Evolutionary conservation across 129 eudicot genomes (phyloP).

Genomic region (Tagetes patula): DNA sequence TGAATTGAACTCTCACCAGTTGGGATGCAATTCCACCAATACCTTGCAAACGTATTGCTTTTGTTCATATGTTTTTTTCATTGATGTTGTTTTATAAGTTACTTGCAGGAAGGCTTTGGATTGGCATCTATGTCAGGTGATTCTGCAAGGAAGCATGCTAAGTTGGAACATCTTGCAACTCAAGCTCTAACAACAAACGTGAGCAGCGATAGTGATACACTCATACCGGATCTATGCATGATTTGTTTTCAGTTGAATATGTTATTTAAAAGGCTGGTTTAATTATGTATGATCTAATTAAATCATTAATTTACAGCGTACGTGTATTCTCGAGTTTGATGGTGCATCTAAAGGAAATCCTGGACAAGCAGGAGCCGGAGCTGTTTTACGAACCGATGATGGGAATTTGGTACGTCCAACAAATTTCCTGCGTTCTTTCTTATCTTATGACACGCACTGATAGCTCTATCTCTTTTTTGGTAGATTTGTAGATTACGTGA

Average conservation of each 20-base stretch:
- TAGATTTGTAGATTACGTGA: conserved; percentile 85
- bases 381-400: conserved; percentile 60
- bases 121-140: conserved; percentile 32
- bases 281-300: neutral
- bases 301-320: conserved; percentile 41
- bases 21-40: too few relatives aligned
- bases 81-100: conserved; percentile 13
- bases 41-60: neutral
- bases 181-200: conserved; percentile 31
- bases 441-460: neutral
- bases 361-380: conserved; percentile 96
- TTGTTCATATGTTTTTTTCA: neutral
- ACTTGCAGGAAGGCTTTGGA: conserved; percentile 34
- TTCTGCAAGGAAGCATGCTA: conserved; percentile 36
- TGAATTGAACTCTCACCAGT: too few relatives aligned
- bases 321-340: conserved; percentile 85
- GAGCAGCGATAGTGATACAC: conserved; percentile 16
- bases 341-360: conserved; percentile 99
- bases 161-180: conserved; percentile 34
- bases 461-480: conserved; percentile 1
- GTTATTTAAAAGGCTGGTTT: neutral
- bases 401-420: conserved; percentile 54
- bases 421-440: neutral
- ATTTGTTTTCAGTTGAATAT: neutral
- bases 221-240: neutral